Evolutionary conservation across 805 yeast genomes (phyloP), one percentile per base, ranked within the genome.

Genomic region (Pichia nakasei): DNA sequence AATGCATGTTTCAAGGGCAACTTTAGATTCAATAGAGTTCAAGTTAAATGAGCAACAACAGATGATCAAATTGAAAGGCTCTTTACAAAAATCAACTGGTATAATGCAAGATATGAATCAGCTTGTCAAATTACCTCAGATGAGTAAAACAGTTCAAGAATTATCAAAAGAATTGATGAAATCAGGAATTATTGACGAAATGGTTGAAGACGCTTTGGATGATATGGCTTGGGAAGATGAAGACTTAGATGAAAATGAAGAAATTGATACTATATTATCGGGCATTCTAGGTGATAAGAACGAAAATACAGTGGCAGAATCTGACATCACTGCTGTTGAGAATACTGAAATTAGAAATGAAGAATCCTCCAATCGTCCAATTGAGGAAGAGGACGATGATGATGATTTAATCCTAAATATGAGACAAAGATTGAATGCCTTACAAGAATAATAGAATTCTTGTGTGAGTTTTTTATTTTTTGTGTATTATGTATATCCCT

Each of bases 31-130:
- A 12, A 85, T 91, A 33, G 80, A 80, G 11, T 78, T 91, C 86
- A 87, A 95, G 53, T 76, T 91, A 32, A 87, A 85, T 52, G 97
- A 91, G 63, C 93, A 91, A 41, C 89, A 88, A 68, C 86, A 87
- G 42, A 72, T 89, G 78, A 73, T 80, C 48, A 85, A 85, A 55
- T 63, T 93, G 36, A 87, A 88, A 37, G 85, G 87, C 22, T 83
- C 89, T 34, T 76, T 93, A 78, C 79, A 79, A 40, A 67, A 80
- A 45, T 80, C 88, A 44, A 77, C 97, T 0, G 77, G 72, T 2
- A 76, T 93, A 18, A 89, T 93, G 97, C 77, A 73, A 56, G 96
- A 91, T 46, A 93, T 93, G 43, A 89, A 87, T 59, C 73, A 73
- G 37, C 68, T 93, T 55, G 82, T 89, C 1, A 72, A 72, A 48